Evolutionary conservation across 1,139 yeast species (phyloP).

Genomic region (Wickerhamomyces sp.): DNA sequence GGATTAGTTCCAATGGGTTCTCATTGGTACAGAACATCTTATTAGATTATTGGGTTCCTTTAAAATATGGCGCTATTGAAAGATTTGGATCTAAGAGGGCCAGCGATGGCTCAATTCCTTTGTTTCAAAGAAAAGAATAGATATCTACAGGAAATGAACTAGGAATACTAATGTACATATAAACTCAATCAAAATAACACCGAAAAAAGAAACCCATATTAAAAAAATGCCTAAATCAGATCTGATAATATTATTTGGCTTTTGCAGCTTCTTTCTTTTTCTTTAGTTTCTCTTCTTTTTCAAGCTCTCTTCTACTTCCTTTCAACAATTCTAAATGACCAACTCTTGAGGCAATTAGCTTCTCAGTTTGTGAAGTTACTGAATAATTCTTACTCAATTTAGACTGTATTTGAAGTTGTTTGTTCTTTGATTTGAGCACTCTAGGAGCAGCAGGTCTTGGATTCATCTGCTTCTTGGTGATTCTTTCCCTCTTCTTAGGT

Average conservation of each 20-base stretch:
- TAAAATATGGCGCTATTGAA: constrained; percentile 9
- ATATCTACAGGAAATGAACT: too few species aligned
- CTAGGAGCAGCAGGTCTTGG: constrained; percentile 77
- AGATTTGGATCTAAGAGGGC: constrained; percentile 9
- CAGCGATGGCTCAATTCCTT: constrained; percentile 9
- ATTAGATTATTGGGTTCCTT: constrained; percentile 47
- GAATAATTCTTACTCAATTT: constrained; percentile 61
- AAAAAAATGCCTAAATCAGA: background rate
- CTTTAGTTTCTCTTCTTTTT: constrained; percentile 40
- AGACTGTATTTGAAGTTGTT: constrained; percentile 44
- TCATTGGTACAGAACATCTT: constrained; percentile 71
- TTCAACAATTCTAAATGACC: constrained; percentile 92
- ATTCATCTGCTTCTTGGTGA: constrained; percentile 40
- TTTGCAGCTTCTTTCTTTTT: constrained; percentile 25
- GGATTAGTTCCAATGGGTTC: constrained; percentile 79
- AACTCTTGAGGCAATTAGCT: constrained; percentile 78
- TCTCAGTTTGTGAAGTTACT: constrained; percentile 72
- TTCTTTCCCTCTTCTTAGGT: constrained; percentile 31
- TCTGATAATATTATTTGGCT: constrained; percentile 1
- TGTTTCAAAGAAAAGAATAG: constrained; percentile 12
- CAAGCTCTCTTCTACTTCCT: constrained; percentile 86
- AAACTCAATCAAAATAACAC: background rate
- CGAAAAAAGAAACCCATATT: background rate
- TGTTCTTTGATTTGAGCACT: constrained; percentile 64
- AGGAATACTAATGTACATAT: background rate